Evolutionary conservation across 2,329 filamentous ascomycete species (phyloP).

Genomic region (Emericellopsis cladophorae): DNA sequence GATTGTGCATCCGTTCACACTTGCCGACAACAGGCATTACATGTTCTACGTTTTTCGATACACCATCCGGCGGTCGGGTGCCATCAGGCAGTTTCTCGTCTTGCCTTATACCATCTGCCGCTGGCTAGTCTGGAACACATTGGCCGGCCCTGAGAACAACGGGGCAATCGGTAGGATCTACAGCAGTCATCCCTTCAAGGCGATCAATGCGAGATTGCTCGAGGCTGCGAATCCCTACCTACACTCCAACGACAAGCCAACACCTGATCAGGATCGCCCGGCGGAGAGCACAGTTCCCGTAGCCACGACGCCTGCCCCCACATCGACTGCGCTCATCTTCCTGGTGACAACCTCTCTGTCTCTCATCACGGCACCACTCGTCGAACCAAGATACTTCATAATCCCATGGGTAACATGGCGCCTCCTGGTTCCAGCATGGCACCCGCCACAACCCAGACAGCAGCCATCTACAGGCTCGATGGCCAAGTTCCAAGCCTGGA

Average conservation of each 20-base stretch:
- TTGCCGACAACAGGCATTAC: slow-evolving; percentile 95
- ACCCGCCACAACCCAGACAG: slow-evolving; percentile 1
- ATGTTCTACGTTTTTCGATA: slow-evolving; percentile 93
- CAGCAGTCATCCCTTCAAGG: neutral
- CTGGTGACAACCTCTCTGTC: slow-evolving; percentile 63
- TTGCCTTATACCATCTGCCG: slow-evolving; percentile 59
- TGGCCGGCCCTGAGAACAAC: slow-evolving; percentile 30
- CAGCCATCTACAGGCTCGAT: slow-evolving; percentile 1
- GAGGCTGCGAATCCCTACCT: too few species aligned
- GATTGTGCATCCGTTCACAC: slow-evolving; percentile 85
- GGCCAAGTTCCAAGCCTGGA: slow-evolving; percentile 8
- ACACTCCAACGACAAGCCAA: too few species aligned
- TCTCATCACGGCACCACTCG: slow-evolving; percentile 76
- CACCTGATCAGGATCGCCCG: too few species aligned
- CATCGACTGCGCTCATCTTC: slow-evolving; percentile 42
- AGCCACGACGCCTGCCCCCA: slow-evolving; percentile 20
- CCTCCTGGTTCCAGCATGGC: slow-evolving; percentile 54
- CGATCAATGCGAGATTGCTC: too few species aligned
- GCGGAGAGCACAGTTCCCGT: slow-evolving; percentile 5
- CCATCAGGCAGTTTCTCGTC: slow-evolving; percentile 54
- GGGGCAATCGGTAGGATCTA: neutral
- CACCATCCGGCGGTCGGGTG: slow-evolving; percentile 53
- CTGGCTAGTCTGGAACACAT: slow-evolving; percentile 53
- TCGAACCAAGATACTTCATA: slow-evolving; percentile 94
- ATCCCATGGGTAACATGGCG: slow-evolving; percentile 92